A percentile compares a stretch with the other conserved stretches of the same genome.
These are phyloP conservation scores for Toxoplasma gondii DNA, from an alignment of 169 alveolate species.

Conservation along the genomic window DNA sequence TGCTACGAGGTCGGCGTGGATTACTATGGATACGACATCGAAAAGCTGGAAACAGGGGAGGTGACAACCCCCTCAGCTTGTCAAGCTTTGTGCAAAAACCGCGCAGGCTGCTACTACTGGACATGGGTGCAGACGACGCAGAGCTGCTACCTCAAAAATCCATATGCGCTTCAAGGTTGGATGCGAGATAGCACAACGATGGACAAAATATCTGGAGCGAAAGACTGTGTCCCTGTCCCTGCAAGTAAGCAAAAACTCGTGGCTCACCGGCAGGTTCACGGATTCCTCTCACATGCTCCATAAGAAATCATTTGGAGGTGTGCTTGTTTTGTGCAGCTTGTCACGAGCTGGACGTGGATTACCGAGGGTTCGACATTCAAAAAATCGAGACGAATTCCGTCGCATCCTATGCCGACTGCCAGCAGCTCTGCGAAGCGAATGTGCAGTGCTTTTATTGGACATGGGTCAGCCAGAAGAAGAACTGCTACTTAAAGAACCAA, in stretches of 20 bases:
- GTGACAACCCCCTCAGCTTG: background rate
- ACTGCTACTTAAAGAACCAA: conserved; percentile 21
- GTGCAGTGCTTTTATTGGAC: conserved; percentile 28
- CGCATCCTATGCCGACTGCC: background rate
- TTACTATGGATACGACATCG: background rate
- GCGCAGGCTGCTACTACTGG: background rate
- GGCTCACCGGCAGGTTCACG: background rate
- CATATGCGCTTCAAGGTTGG: background rate
- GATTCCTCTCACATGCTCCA: background rate
- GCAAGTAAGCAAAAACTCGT: background rate
- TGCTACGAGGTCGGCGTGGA: background rate
- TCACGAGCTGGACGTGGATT: background rate
- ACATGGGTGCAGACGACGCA: background rate
- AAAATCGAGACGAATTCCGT: background rate
- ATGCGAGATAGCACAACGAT: background rate
- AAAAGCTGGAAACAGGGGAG: background rate
- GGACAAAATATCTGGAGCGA: background rate
- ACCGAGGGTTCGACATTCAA: background rate
- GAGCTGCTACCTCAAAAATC: background rate
- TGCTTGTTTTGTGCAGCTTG: background rate
- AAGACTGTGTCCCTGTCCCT: background rate
- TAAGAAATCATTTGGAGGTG: background rate
- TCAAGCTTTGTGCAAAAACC: background rate
- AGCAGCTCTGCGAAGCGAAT: background rate
- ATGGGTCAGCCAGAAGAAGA: background rate